Base-by-base conservation (phyloP, 2,329 filamentous ascomycete species). In the Xylaria sp. region DNA sequence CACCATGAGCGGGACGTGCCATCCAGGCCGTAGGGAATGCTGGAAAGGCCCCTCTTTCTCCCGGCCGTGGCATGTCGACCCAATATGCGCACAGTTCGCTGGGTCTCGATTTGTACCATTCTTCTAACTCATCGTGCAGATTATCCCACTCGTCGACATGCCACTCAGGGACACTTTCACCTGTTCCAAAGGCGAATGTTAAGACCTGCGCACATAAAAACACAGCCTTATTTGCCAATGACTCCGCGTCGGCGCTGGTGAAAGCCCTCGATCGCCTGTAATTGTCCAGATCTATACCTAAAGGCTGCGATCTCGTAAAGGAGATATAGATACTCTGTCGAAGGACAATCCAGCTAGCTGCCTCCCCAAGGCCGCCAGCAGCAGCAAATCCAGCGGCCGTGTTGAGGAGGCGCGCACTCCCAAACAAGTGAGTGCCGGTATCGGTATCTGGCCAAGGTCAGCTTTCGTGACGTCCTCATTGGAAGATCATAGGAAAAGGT, bases 261-360 rank as follows among this genome's bases (percentile, higher is more conserved):
- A 48, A 48, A 20, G 20, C 44, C 23, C 44, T 48, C 10, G 44
- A 26, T 48, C 44, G 44, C 20, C 20, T 48, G 20, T 48, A 48
- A 13, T 51, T 40, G 10, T 61, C 36, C 4, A 61, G 23, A 33
- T 51, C 42, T 28, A 61, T 51, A 33, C 31, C 31, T 26, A 61
- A 51, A 4, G 59, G 59, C 15, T 42, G 31, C 20, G 59, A 61
- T 38, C 59, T 51, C n/a, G 59, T 61, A 4, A 61, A 28, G 4
- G 59, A 61, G n/a, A 61, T 28, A 13, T 61, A 51, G 20, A 61
- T 61, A 6, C 59, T 61, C 28, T 61, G 59, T 40, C 59, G 31
- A 28, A 61, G 59, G 15, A 61, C 33, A 20, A 61, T 61, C 46
- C 59, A 61, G 36, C 59, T 61, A 20, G 59, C 59, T 38, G 59